Percentiles rank a stretch among this genome's conserved stretches.
Conservation (phyloP, 139 green algal species). For the Chlamydomonas incerta region DNA sequence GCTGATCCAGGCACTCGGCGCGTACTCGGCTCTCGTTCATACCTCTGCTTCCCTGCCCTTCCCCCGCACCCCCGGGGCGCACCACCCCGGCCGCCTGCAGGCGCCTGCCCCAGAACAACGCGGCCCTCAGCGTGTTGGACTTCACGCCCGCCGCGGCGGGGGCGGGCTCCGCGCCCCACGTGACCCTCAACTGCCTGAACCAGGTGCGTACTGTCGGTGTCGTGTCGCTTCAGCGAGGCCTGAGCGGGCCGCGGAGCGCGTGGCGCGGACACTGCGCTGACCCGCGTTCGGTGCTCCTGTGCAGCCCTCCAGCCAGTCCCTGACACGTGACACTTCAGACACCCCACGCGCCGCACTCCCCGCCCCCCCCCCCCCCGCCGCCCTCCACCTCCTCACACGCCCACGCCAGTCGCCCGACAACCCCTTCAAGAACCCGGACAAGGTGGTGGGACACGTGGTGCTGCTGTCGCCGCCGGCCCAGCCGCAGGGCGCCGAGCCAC, state of each 20-base stretch:
- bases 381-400: too few relatives aligned
- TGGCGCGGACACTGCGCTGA: too few relatives aligned
- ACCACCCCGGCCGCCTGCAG: neutral
- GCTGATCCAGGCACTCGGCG: too few relatives aligned
- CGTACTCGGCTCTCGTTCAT: too few relatives aligned
- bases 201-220: constrained; percentile 4
- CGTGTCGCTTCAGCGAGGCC: too few relatives aligned
- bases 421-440: constrained; percentile 44
- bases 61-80: neutral
- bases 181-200: constrained; percentile 47
- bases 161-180: neutral
- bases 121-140: constrained; percentile 84
- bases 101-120: constrained; percentile 79
- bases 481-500: neutral
- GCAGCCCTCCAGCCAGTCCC: too few relatives aligned
- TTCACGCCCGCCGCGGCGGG: constrained; percentile 61
- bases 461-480: neutral
- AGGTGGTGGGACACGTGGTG: constrained; percentile 38
- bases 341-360: too few relatives aligned
- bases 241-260: too few relatives aligned
- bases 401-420: constrained; percentile 35
- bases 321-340: too few relatives aligned
- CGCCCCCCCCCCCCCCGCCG: neutral
- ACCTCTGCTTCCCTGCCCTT: too few relatives aligned
- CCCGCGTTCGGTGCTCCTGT: too few relatives aligned